Conservation (phyloP, 192 early-diverging fungal genomes). For the Phycomyces nitens region DNA sequence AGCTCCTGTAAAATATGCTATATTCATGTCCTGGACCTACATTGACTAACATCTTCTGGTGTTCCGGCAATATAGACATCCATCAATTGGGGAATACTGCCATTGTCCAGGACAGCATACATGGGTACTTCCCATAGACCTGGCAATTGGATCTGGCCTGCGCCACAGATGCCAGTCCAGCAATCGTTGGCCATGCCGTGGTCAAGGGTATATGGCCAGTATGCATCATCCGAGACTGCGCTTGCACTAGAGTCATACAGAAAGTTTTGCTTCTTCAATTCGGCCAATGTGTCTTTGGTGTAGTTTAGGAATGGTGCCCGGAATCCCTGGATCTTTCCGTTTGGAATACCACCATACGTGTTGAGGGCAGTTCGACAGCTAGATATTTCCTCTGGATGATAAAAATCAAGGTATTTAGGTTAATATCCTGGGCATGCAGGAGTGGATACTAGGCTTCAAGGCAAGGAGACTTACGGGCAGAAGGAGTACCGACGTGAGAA, state of each 20-base stretch:
- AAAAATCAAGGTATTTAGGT: background rate
- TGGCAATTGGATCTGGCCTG: slow-evolving; percentile 22
- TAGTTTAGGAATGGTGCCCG: slow-evolving; percentile 59
- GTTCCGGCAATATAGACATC: slow-evolving; percentile 44
- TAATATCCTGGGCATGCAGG: background rate
- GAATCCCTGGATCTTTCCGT: slow-evolving; percentile 52
- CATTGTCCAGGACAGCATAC: slow-evolving; percentile 42
- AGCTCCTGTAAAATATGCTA: slow-evolving; percentile 29
- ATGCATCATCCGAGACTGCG: slow-evolving; percentile 34
- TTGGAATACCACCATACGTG: slow-evolving; percentile 53
- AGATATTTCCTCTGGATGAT: slow-evolving; percentile 34
- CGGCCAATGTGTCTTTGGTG: slow-evolving; percentile 37
- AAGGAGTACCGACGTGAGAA: slow-evolving; percentile 30
- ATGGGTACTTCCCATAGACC: slow-evolving; percentile 65
- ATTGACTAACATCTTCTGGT: slow-evolving; percentile 26
- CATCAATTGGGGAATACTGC: slow-evolving; percentile 29
- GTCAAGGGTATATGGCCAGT: slow-evolving; percentile 65
- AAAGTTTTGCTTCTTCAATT: slow-evolving; percentile 36
- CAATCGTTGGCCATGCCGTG: slow-evolving; percentile 55
- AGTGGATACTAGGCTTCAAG: background rate
- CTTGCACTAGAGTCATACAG: slow-evolving; percentile 51
- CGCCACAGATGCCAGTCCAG: slow-evolving; percentile 41
- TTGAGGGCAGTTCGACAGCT: slow-evolving; percentile 38
- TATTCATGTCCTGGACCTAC: slow-evolving; percentile 37
- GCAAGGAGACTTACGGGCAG: slow-evolving; percentile 18